A percentile compares a stretch with the other conserved stretches of the same genome.
These are phyloP conservation scores for Mycena pura DNA, from an alignment of 768 basidiomycete species.

Conservation along the genomic window DNA sequence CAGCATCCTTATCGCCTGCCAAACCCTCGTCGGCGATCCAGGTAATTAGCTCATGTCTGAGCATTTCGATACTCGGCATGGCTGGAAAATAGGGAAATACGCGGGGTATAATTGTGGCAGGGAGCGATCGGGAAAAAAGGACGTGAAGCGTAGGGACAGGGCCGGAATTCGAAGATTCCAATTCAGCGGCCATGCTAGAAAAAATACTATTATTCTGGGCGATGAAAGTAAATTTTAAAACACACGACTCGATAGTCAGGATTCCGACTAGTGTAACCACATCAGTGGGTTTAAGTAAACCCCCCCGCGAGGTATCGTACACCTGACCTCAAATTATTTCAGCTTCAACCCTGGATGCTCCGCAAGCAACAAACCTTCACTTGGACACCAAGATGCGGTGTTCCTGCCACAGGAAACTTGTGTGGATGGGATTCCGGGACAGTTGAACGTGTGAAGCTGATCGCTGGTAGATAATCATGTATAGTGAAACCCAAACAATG, in stretches of 20 bases:
- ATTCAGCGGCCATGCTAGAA: constrained; percentile 44
- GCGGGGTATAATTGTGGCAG: constrained; percentile 46
- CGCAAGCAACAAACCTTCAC: constrained; percentile 62
- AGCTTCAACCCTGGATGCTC: too few relatives aligned
- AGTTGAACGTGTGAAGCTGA: neutral
- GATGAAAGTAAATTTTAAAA: neutral
- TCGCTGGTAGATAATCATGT: neutral
- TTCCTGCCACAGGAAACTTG: constrained; percentile 67
- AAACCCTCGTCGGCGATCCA: constrained; percentile 80
- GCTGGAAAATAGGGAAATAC: constrained; percentile 40
- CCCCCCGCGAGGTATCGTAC: constrained; percentile 55
- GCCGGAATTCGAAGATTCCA: constrained; percentile 44
- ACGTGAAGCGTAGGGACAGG: constrained; percentile 75
- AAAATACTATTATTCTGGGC: constrained; percentile 15
- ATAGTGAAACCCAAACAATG: neutral
- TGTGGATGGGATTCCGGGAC: constrained; percentile 44
- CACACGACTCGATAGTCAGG: constrained; percentile 66
- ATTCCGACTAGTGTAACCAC: constrained; percentile 77
- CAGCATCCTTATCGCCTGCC: constrained; percentile 69
- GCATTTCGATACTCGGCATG: constrained; percentile 22
- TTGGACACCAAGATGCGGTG: constrained; percentile 70
- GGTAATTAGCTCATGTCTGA: constrained; percentile 62
- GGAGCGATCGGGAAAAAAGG: constrained; percentile 56
- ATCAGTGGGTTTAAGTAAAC: constrained; percentile 65
- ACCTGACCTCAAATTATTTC: constrained; percentile 53